Evolutionary conservation across 192 early-diverging fungal species (phyloP).

Genomic region (Gamsiella multidivaricata): DNA sequence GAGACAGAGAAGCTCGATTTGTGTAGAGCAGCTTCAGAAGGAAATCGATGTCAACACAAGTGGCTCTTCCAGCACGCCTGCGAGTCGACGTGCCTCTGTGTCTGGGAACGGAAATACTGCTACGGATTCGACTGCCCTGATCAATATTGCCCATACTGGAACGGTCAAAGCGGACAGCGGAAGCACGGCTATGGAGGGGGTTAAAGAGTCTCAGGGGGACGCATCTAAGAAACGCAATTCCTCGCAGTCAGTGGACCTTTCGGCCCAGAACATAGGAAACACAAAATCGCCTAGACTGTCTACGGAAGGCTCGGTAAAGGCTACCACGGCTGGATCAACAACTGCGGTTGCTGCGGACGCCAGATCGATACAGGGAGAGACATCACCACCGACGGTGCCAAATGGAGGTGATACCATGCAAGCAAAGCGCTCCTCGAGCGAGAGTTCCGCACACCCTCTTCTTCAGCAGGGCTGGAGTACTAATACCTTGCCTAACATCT

Average conservation of each 20-base stretch:
- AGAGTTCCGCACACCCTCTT: neutral
- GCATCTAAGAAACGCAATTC: conserved; percentile 10
- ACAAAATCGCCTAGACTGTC: conserved; percentile 3
- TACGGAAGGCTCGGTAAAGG: too few species aligned
- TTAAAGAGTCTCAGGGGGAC: neutral
- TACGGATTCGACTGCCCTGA: neutral
- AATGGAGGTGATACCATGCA: neutral
- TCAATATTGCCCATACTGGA: too few species aligned
- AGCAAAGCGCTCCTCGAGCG: neutral
- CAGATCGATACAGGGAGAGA: too few species aligned
- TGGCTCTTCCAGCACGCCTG: neutral
- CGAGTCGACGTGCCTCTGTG: conserved; percentile 18
- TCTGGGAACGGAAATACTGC: neutral
- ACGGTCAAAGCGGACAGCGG: neutral
- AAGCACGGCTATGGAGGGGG: too few species aligned
- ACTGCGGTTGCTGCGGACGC: neutral
- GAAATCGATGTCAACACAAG: conserved; percentile 2
- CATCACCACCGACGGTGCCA: neutral
- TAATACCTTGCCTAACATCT: conserved; percentile 42
- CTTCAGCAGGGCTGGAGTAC: conserved; percentile 13
- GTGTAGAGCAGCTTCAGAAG: conserved; percentile 50
- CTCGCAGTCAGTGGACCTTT: conserved; percentile 4
- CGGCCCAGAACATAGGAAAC: neutral
- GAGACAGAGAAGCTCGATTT: conserved; percentile 43
- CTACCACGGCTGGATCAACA: neutral